Evolutionary conservation across 257 asterid genomes (phyloP).

Genomic region (Eustoma russellianum): DNA sequence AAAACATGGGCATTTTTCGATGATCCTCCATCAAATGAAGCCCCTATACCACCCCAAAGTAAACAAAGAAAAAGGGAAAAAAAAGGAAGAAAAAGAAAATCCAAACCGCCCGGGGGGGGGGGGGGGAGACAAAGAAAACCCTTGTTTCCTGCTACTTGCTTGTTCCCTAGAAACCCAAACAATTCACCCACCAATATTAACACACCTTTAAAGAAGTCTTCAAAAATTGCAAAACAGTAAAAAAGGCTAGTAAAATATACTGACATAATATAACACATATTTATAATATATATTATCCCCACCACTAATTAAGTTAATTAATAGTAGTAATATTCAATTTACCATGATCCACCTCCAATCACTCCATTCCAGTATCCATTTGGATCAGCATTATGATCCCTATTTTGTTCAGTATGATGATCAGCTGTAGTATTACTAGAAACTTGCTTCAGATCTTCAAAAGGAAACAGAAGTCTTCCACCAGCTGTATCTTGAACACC

Average conservation of each 20-base stretch:
- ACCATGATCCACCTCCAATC: constrained; percentile 80
- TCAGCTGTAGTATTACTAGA: constrained; percentile 19
- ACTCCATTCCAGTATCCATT: constrained; percentile 69
- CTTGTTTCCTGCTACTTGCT: constrained; percentile 21
- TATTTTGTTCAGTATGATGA: constrained; percentile 17
- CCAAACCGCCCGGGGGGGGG: neutral
- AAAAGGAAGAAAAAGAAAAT: neutral
- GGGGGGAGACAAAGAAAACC: constrained; percentile 4
- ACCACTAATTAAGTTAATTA: too few relatives aligned
- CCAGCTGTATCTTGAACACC: constrained; percentile 31
- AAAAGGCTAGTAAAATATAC: neutral
- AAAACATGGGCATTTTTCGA: constrained; percentile 24
- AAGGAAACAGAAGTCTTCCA: constrained; percentile 62
- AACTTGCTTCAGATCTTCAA: constrained; percentile 50
- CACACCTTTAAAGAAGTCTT: constrained; percentile 6
- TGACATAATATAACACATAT: too few relatives aligned
- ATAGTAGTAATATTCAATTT: constrained; percentile 9
- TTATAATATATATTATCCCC: too few relatives aligned
- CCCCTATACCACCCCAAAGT: constrained; percentile 29
- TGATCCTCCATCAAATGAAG: constrained; percentile 12
- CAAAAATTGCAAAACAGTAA: neutral
- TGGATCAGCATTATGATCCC: constrained; percentile 34
- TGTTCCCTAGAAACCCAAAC: constrained; percentile 27
- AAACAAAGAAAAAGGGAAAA: too few relatives aligned
- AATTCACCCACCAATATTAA: constrained; percentile 26